These are phyloP conservation scores for Pilatotrama ljubarskyi DNA, from an alignment of 768 basidiomycete species.

Conservation along the genomic window DNA sequence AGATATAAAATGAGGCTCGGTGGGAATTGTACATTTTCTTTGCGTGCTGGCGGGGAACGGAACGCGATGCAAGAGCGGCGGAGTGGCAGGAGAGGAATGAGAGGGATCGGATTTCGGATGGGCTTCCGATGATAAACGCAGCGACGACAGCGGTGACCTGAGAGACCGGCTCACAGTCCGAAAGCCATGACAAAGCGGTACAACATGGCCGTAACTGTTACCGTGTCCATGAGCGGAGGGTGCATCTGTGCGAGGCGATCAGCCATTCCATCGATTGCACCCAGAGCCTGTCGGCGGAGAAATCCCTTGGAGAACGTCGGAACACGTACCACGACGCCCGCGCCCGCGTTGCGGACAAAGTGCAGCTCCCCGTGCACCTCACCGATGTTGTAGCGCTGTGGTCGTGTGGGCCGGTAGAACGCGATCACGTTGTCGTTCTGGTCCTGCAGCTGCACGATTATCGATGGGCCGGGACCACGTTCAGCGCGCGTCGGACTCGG, in stretches of 20 bases:
- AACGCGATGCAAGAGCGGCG: slow-evolving; percentile 1
- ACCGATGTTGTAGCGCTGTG: slow-evolving; percentile 80
- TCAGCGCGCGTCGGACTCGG: slow-evolving; percentile 2
- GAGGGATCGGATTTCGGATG: neutral
- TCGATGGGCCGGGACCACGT: slow-evolving; percentile 13
- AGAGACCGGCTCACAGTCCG: slow-evolving; percentile 39
- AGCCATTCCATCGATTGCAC: slow-evolving; percentile 15
- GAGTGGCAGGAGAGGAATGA: neutral
- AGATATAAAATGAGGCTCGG: slow-evolving; percentile 15
- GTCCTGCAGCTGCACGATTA: slow-evolving; percentile 63
- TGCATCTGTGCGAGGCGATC: slow-evolving; percentile 55
- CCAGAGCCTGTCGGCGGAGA: slow-evolving; percentile 1
- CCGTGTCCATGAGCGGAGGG: slow-evolving; percentile 88
- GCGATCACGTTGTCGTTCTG: slow-evolving; percentile 68
- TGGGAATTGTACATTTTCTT: slow-evolving; percentile 19
- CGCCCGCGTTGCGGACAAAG: slow-evolving; percentile 75
- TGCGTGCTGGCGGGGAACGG: slow-evolving; percentile 3
- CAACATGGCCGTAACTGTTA: slow-evolving; percentile 82
- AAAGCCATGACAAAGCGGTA: slow-evolving; percentile 71
- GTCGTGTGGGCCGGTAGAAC: slow-evolving; percentile 75
- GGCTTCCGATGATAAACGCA: neutral
- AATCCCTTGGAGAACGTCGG: slow-evolving; percentile 14
- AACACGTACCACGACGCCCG: slow-evolving; percentile 72
- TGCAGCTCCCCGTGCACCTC: slow-evolving; percentile 87
- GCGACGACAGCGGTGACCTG: neutral